Percentiles rank a stretch among this genome's conserved stretches.
Evolutionary conservation across 208 protist species (phyloP).

Genomic region (Porcisia hertigi): DNA sequence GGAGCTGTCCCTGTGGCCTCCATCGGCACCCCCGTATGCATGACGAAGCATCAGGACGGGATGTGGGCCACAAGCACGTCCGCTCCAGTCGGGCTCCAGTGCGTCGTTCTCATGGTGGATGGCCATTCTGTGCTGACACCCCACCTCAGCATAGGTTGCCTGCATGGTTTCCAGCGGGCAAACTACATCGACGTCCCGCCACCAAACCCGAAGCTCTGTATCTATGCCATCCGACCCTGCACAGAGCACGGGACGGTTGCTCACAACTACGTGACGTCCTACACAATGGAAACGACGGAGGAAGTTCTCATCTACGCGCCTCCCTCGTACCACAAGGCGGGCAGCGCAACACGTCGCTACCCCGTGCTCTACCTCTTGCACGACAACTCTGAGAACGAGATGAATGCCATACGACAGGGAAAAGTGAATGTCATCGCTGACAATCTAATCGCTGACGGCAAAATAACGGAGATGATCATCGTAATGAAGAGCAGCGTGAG

Average conservation of each 20-base stretch:
- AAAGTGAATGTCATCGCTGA: slow-evolving; percentile 43
- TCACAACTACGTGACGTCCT: slow-evolving; percentile 24
- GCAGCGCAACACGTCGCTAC: slow-evolving; percentile 27
- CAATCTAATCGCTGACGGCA: slow-evolving; percentile 35
- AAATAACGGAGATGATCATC: slow-evolving; percentile 14
- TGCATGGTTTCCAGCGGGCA: slow-evolving; percentile 14
- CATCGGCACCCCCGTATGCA: neutral
- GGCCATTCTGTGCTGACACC: slow-evolving; percentile 33
- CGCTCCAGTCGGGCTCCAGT: slow-evolving; percentile 26
- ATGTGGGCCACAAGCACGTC: slow-evolving; percentile 15
- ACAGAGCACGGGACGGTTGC: slow-evolving; percentile 28
- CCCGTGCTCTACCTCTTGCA: slow-evolving; percentile 46
- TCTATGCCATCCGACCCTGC: slow-evolving; percentile 14
- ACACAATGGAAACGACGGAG: slow-evolving; percentile 24
- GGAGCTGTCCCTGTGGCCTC: neutral
- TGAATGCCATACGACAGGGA: slow-evolving; percentile 28
- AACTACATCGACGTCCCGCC: slow-evolving; percentile 49
- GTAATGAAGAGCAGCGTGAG: slow-evolving; percentile 10
- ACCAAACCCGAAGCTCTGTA: neutral
- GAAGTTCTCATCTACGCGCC: slow-evolving; percentile 41
- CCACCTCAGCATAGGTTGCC: slow-evolving; percentile 28
- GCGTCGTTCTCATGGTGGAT: slow-evolving; percentile 33
- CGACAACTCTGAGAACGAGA: slow-evolving; percentile 30
- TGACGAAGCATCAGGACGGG: slow-evolving; percentile 9
- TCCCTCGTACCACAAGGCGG: slow-evolving; percentile 30